These are phyloP conservation scores for Beta lomatogona DNA, from an alignment of 179 eudicot genomes.

Conservation along the genomic window DNA sequence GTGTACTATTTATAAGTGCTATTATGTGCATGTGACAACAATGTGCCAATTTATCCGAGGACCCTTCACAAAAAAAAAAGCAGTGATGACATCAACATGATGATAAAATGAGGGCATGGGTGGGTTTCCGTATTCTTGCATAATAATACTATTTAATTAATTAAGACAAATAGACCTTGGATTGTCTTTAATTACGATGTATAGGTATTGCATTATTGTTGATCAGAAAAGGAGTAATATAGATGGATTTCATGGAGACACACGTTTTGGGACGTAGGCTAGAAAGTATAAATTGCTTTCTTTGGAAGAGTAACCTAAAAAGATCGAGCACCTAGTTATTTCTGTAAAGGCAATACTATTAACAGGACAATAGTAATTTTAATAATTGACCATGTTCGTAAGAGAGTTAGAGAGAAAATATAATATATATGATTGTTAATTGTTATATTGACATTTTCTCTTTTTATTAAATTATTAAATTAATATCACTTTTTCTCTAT, in stretches of 20 bases:
- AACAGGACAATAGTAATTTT: too few species aligned
- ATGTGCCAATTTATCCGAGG: background rate
- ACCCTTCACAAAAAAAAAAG: background rate
- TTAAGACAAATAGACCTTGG: constrained; percentile 1
- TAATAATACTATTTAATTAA: background rate
- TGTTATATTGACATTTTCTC: too few species aligned
- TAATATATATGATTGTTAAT: too few species aligned
- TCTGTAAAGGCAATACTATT: too few species aligned
- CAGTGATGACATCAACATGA: constrained; percentile 1
- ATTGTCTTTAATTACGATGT: background rate
- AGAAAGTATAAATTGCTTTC: background rate
- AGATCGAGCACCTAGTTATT: too few species aligned
- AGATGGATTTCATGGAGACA: constrained; percentile 17
- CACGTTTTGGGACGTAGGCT: constrained; percentile 16
- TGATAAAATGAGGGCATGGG: background rate
- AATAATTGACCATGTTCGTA: too few species aligned
- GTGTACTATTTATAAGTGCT: too few species aligned
- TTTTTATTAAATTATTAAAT: too few species aligned
- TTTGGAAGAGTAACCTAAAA: too few species aligned
- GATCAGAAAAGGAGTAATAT: background rate
- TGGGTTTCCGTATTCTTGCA: background rate
- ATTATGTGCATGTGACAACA: background rate
- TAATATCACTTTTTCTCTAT: too few species aligned
- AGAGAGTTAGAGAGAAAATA: too few species aligned
- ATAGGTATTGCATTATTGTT: background rate